Conservation (phyloP, 352 stramenopile genomes). For the Globisporangium camurandrum region DNA sequence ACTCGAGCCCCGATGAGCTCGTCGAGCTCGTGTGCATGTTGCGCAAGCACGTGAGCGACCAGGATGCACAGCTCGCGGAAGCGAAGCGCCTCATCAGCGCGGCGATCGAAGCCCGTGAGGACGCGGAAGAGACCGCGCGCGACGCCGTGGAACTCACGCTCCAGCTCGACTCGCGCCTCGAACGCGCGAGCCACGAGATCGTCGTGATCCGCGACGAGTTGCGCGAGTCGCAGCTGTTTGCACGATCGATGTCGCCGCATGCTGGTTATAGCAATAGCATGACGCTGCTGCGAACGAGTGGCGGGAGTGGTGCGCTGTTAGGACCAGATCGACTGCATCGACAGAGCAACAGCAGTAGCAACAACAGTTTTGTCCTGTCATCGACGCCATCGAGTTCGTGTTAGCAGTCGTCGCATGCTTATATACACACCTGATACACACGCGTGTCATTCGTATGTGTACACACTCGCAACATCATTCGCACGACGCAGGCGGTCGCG, state of each 20-base stretch:
- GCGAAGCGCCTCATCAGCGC: constrained; percentile 65
- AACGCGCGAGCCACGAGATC: constrained; percentile 49
- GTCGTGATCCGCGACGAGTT: constrained; percentile 19
- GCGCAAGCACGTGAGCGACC: constrained; percentile 57
- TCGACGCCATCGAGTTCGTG: constrained; percentile 10
- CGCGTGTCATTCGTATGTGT: no score
- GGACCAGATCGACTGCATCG: neutral
- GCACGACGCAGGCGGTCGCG: no score
- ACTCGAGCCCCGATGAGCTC: constrained; percentile 45
- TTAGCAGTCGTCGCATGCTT: neutral
- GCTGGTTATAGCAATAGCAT: no score
- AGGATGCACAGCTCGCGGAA: constrained; percentile 68
- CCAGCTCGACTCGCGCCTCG: constrained; percentile 64
- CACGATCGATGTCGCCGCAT: constrained; percentile 7
- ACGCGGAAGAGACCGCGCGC: constrained; percentile 57
- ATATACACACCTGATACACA: neutral
- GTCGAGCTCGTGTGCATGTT: constrained; percentile 66
- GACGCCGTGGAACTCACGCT: constrained; percentile 68
- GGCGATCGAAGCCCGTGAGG: constrained; percentile 71
- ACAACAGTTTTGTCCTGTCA: no score
- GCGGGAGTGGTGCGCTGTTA: neutral
- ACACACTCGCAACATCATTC: neutral
- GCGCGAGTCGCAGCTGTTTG: constrained; percentile 12
- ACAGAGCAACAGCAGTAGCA: no score
- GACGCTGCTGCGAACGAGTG: neutral